These are phyloP conservation scores for Camellia lanceoleosa DNA, from an alignment of 148 eudicot species.

Conservation along the genomic window DNA sequence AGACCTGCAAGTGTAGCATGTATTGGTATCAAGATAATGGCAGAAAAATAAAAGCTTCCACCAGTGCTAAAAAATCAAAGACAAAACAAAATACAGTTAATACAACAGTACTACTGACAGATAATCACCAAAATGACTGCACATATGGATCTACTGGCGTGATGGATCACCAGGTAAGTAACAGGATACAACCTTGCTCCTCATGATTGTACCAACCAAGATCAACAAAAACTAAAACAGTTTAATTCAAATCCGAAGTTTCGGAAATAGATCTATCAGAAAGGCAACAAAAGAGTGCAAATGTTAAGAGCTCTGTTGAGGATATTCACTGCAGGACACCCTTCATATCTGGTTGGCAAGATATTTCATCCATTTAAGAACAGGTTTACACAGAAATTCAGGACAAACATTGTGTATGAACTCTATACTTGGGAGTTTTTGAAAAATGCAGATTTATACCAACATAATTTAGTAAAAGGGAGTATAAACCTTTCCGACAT, in stretches of 20 bases:
- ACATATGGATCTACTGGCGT: not conserved
- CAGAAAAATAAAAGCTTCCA: not conserved
- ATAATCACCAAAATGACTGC: not conserved
- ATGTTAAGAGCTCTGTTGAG: not conserved
- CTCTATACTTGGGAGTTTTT: not conserved
- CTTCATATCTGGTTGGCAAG: not conserved
- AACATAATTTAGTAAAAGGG: slow-evolving; percentile 1
- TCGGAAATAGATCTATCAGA: not conserved
- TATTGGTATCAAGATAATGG: not conserved
- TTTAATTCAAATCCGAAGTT: no score
- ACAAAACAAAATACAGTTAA: not conserved
- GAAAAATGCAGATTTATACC: not conserved
- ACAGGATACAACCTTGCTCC: not conserved
- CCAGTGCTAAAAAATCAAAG: not conserved
- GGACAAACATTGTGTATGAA: not conserved
- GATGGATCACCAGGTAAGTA: not conserved
- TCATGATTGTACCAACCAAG: no score
- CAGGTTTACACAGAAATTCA: not conserved
- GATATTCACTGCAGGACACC: not conserved
- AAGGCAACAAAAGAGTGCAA: not conserved
- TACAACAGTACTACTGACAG: not conserved
- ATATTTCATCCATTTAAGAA: not conserved
- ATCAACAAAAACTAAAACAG: no score
- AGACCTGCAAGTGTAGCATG: slow-evolving; percentile 51
- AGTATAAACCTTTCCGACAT: slow-evolving; percentile 82